A percentile compares a stretch with the other conserved stretches of the same genome.
Conservation (phyloP, 495 filamentous ascomycete species). For the Lasiosphaeria hispida region DNA sequence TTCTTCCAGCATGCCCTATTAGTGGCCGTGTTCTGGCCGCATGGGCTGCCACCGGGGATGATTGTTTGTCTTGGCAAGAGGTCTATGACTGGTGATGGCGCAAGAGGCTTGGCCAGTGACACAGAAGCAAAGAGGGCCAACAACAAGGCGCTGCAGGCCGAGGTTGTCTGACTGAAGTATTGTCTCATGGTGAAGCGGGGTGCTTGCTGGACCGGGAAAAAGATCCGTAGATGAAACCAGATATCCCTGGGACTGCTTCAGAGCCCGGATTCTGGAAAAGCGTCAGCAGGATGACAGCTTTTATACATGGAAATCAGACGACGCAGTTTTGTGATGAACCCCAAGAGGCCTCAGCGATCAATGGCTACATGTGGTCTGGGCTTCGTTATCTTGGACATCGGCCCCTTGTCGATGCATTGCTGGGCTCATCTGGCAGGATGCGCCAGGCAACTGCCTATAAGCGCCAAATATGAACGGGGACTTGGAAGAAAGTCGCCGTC, state of each 20-base stretch:
- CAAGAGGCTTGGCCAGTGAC: background rate
- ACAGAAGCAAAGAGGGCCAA: background rate
- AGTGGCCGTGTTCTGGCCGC: slow-evolving; percentile 32
- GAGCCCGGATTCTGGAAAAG: background rate
- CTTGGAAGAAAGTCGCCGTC: too few species aligned
- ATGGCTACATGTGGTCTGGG: too few species aligned
- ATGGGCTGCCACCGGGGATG: slow-evolving; percentile 27
- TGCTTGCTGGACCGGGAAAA: background rate
- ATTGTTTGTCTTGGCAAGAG: slow-evolving; percentile 26
- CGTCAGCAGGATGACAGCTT: background rate
- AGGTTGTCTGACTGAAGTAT: background rate
- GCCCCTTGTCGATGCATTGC: too few species aligned
- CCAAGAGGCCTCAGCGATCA: too few species aligned
- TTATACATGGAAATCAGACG: background rate
- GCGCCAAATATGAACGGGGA: too few species aligned
- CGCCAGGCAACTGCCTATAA: too few species aligned
- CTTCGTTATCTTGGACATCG: too few species aligned
- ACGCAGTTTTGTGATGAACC: background rate
- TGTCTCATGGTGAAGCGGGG: background rate
- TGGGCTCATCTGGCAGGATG: too few species aligned
- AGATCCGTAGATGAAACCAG: background rate
- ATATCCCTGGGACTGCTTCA: background rate
- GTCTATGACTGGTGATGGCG: slow-evolving; percentile 6
- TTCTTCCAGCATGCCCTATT: slow-evolving; percentile 36
- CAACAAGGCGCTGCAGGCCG: slow-evolving; percentile 13